Evolutionary conservation across 2,329 filamentous ascomycete genomes (phyloP), one percentile per base, ranked within the genome.

Genomic region (Neocatenulostroma microsporum): DNA sequence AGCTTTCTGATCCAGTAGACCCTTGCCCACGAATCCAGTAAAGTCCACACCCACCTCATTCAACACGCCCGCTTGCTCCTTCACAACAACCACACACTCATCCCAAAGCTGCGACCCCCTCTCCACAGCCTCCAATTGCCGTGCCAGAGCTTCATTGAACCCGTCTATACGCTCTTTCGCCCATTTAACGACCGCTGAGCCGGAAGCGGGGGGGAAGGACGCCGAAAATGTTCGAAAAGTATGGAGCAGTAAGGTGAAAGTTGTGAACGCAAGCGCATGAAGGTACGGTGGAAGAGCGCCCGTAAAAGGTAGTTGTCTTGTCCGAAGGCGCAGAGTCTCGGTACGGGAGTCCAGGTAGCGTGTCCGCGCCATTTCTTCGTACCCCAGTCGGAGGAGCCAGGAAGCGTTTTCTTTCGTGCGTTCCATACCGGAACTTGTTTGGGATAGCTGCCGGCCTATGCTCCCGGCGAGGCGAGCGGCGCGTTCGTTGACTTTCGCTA

Each of bases 131-230:
- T 86, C 93, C 43, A 98, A 68, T 63, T 96, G 91, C 41, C 89
- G 72, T 23, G 74, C 77, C 24, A 98, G 69, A 34, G 91, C 78
- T 30, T 72, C 72, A 53, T 95, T 96, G 68, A 96, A 96, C 2
- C 79, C 79, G 51, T 95, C 88, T 2, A 96, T 78, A 56, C 94
- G 80, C 51, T 91, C 82, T 62, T 95, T 96, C n/a, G 87, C 88
- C 91, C 91, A 98, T 57, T 89, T 93, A 52, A 98, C 89, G 51
- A 87, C 94, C 0, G 88, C 87, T 74, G 91, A 93, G 68, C 91
- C 85, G 11, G 79, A 71, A 17, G 84, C 74, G 9, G 87, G 3
- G 57, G 96, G 96, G 58, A 86, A 94, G 2, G 49, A 48, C 8
- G 46, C 40, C 3, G 42, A 44, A 40, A 57, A 62, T 1, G 54